phyloP scores from a whole-genome alignment of 2,329 filamentous ascomycete genomes.

The Blastomyces parvus region DNA sequence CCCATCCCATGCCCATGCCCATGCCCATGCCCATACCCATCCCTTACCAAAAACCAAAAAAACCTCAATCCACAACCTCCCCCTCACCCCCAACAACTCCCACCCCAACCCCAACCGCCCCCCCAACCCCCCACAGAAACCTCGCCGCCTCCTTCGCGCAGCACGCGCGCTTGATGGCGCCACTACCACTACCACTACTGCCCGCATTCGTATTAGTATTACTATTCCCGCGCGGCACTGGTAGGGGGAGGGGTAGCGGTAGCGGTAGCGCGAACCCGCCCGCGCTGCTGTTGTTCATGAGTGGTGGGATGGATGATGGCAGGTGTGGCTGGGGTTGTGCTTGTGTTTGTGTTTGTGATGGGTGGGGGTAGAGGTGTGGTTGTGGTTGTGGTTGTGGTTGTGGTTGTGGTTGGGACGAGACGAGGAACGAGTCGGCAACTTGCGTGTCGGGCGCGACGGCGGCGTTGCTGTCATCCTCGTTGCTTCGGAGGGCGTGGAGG shows the following conservation, averaged over 20 bases:
- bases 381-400: conserved; percentile 13
- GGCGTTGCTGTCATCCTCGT: conserved; percentile 15
- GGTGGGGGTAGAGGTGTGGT: too few relatives aligned
- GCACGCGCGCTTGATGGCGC: conserved; percentile 34
- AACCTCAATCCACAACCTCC: conserved; percentile 2
- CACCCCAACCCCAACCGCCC: not conserved
- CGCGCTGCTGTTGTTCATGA: too few relatives aligned
- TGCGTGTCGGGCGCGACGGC: conserved; percentile 25
- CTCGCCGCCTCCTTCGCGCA: conserved; percentile 29
- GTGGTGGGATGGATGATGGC: too few relatives aligned
- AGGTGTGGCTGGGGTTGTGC: conserved; percentile 3
- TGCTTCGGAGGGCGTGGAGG: conserved; percentile 11
- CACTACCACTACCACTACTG: conserved; percentile 13
- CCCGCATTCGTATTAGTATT: too few relatives aligned
- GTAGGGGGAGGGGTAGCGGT: too few relatives aligned
- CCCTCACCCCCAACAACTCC: not conserved
- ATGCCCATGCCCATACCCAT: too few relatives aligned
- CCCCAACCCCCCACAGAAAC: not conserved
- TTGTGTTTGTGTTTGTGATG: conserved; percentile 7
- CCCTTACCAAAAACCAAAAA: too few relatives aligned
- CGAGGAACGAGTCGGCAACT: conserved; percentile 26
- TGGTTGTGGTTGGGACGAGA: conserved; percentile 16
- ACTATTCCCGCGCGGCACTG: too few relatives aligned
- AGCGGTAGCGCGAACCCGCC: too few relatives aligned
- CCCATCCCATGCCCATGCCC: too few relatives aligned